These are phyloP conservation scores for Posidonia oceanica DNA, from an alignment of 116 monocot species.

Conservation along the genomic window DNA sequence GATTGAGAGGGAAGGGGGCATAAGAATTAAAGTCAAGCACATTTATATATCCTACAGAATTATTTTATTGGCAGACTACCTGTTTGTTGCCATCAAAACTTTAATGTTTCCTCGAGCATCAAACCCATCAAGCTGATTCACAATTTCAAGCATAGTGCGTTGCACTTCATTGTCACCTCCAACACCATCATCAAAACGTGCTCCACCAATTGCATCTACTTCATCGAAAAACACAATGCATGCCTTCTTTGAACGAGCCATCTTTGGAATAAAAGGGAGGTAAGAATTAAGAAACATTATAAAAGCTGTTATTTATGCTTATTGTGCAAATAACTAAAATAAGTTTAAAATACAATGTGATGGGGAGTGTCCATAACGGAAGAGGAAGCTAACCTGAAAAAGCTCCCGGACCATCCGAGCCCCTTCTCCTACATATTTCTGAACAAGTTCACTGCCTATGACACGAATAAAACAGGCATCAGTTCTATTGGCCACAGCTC, in stretches of 20 bases:
- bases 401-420: conserved; percentile 97
- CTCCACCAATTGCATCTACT: conserved; percentile 94
- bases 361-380: too few species aligned
- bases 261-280: conserved; percentile 31
- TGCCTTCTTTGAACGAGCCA: conserved; percentile 87
- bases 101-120: conserved; percentile 95
- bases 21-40: too few species aligned
- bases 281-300: background rate
- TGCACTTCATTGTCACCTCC: conserved; percentile 98
- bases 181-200: conserved; percentile 96
- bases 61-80: conserved; percentile 14
- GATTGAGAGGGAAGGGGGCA: too few species aligned
- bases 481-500: conserved; percentile 94
- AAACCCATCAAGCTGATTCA: conserved; percentile 95
- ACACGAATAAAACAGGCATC: conserved; percentile 98
- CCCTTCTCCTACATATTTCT: conserved; percentile 97
- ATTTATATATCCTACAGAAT: too few species aligned
- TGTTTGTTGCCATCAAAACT: conserved; percentile 90
- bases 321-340: too few species aligned
- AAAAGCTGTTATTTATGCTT: background rate
- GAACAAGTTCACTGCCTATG: conserved; percentile 76
- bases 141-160: conserved; percentile 95
- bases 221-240: conserved; percentile 55
- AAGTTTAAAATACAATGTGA: too few species aligned
- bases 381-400: conserved; percentile 44